phyloP scores from a whole-genome alignment of 202 grass and related monocot species.

The Tripidium arundinaceum region DNA sequence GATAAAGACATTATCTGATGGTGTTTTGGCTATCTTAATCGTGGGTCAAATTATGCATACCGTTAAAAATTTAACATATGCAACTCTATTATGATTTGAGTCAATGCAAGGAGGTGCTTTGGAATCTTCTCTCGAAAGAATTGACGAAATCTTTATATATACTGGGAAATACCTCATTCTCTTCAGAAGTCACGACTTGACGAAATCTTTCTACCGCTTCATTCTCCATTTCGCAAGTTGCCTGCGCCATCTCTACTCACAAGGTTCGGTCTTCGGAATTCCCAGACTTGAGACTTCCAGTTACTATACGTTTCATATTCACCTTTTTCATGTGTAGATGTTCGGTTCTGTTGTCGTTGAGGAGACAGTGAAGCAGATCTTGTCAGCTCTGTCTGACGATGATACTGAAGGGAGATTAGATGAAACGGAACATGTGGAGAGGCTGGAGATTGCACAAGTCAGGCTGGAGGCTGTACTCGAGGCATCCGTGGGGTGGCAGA shows the following conservation, averaged over 20 bases:
- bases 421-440: background rate
- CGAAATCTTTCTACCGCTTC: too few species aligned
- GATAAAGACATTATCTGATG: too few species aligned
- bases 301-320: background rate
- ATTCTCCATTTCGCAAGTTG: too few species aligned
- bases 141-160: too few species aligned
- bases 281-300: background rate
- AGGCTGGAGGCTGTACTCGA: conserved; percentile 5
- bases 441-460: conserved; percentile 23
- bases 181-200: too few species aligned
- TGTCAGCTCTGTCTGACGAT: background rate
- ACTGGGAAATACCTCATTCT: too few species aligned
- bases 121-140: too few species aligned
- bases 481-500: background rate
- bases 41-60: too few species aligned
- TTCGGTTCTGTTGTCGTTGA: background rate
- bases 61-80: too few species aligned
- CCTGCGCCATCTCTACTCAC: background rate
- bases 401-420: background rate
- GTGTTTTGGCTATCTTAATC: too few species aligned
- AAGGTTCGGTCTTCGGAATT: background rate
- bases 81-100: too few species aligned
- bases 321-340: background rate
- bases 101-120: too few species aligned
- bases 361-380: background rate